Evolutionary conservation across 768 basidiomycete genomes (phyloP).

Genomic region (Trametes cingulata): DNA sequence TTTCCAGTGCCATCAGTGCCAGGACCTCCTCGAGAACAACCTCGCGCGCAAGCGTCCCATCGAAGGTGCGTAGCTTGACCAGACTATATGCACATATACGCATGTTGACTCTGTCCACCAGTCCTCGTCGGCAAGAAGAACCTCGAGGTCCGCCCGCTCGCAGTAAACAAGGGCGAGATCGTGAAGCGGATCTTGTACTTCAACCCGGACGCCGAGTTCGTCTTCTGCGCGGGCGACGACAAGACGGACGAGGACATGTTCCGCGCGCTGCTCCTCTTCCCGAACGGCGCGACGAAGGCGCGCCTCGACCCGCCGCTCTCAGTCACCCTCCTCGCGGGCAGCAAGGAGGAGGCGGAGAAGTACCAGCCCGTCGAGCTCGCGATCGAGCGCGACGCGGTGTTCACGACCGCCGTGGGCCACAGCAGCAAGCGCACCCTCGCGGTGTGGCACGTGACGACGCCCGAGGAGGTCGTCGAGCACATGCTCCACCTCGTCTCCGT

Average conservation of each 20-base stretch:
- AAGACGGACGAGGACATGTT: slow-evolving; percentile 99
- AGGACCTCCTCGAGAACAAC: slow-evolving; percentile 94
- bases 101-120: slow-evolving; percentile 26
- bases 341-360: slow-evolving; percentile 29
- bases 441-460: slow-evolving; percentile 88
- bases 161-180: slow-evolving; percentile 98
- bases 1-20: slow-evolving; percentile 96
- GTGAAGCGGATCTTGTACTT: slow-evolving; percentile 92
- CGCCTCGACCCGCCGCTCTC: slow-evolving; percentile 57
- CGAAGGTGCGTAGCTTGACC: slow-evolving; percentile 58
- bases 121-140: slow-evolving; percentile 99
- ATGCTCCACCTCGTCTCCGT: slow-evolving; percentile 59
- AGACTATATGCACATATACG: neutral
- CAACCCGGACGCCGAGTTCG: slow-evolving; percentile 91
- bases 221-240: slow-evolving; percentile 98
- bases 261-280: slow-evolving; percentile 76
- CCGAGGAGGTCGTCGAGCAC: slow-evolving; percentile 82
- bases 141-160: slow-evolving; percentile 92
- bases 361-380: slow-evolving; percentile 57
- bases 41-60: slow-evolving; percentile 91
- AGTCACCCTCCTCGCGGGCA: slow-evolving; percentile 38
- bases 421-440: slow-evolving; percentile 88
- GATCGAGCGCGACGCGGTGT: slow-evolving; percentile 69
- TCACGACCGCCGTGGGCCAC: slow-evolving; percentile 93
- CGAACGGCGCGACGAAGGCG: slow-evolving; percentile 29